Evolutionary conservation across 2,329 filamentous ascomycete genomes (phyloP).

Genomic region (Stylonectria norvegica): DNA sequence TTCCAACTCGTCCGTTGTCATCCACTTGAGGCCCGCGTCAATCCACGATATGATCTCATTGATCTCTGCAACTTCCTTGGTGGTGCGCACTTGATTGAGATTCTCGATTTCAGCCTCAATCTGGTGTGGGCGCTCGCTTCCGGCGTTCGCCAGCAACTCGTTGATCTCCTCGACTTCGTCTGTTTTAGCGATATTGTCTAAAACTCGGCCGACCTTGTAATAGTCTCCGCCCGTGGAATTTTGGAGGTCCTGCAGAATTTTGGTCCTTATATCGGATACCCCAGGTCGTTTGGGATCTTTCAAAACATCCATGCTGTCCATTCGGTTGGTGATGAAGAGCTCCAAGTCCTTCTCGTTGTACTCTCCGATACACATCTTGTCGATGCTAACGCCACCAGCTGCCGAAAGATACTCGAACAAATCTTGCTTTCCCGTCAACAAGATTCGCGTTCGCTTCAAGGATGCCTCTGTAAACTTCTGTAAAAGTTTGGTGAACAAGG

Average conservation of each 20-base stretch:
- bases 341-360: slow-evolving; percentile 28
- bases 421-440: slow-evolving; percentile 25
- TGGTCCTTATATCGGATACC: slow-evolving; percentile 31
- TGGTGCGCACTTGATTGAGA: slow-evolving; percentile 30
- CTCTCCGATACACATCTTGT: slow-evolving; percentile 23
- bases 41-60: slow-evolving; percentile 39
- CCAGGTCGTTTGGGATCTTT: slow-evolving; percentile 23
- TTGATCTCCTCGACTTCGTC: slow-evolving; percentile 35
- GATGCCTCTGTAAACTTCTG: slow-evolving; percentile 17
- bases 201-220: slow-evolving; percentile 15
- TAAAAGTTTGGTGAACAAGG: slow-evolving; percentile 20
- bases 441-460: slow-evolving; percentile 24
- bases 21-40: slow-evolving; percentile 23
- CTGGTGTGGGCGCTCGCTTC: slow-evolving; percentile 29
- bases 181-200: slow-evolving; percentile 31
- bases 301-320: slow-evolving; percentile 31
- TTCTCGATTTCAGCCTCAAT: slow-evolving; percentile 31
- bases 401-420: slow-evolving; percentile 12
- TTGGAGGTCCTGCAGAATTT: slow-evolving; percentile 17
- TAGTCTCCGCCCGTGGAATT: slow-evolving; percentile 7
- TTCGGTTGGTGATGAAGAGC: slow-evolving; percentile 28
- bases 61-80: slow-evolving; percentile 35
- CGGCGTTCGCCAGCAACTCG: slow-evolving; percentile 28
- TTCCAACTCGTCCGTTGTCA: slow-evolving; percentile 27
- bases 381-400: slow-evolving; percentile 16